Base-by-base conservation (phyloP, 1,139 yeast species). In the Blastobotrys proliferans region DNA sequence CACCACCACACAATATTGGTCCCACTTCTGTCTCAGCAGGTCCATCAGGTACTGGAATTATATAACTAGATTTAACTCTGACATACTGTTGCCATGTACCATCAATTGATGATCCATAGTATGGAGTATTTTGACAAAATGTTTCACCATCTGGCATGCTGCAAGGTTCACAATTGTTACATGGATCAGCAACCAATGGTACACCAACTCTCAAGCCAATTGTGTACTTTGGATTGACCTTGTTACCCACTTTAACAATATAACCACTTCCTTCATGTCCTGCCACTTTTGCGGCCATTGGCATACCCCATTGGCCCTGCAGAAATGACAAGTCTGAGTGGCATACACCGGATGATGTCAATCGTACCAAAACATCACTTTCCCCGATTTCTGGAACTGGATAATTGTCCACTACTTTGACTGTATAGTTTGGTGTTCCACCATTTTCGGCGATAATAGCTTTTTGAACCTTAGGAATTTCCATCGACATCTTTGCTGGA, bases 1-100 rank as follows among this genome's bases (percentile, higher is more conserved):
- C 75, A 63, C 90, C 88, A 26, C 87, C 88, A 69, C 90, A 82
- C 20, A 65, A 55, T 35, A 83, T 77, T 55, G 94, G 92, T 26
- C 92, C 77, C 44, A 78, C 79, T 52, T 72, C 65, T 43, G 84
- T 83, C 57, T 82, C 73, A 54, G 81, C 83, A 39, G 83, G 69
- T 48, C 79, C 80, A 46, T 66, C 60, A 38, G 90, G 85, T 54
- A 83, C 76, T 53, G 74, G 73, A 25, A 90, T 87, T 42, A 90
- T 87, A 61, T 83, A 88, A 44, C 79, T 74, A 27, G 86, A 85
- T 59, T 81, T 85, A 44, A 88, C 85, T 48, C 83, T 77, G 35
- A 84, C 82, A 62, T 81, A 81, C 63, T 81, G 82, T 64, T 81
- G 86, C 78, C 81, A 81, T 26, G 86, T 76, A 53, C 88, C 88